Base-by-base conservation (phyloP, 169 alveolate genomes). In the Fabrea salina region DNA sequence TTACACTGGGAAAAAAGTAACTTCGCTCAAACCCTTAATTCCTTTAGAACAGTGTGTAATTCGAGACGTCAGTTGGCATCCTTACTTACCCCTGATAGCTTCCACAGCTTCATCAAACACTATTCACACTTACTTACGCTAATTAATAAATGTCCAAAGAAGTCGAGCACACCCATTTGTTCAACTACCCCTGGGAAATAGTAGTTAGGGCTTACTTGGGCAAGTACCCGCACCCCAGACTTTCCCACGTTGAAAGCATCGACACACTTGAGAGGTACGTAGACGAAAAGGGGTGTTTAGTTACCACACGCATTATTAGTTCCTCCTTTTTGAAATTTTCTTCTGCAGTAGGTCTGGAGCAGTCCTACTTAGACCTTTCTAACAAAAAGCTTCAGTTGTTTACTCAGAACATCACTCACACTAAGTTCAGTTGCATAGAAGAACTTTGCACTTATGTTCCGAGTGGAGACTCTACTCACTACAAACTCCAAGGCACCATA, bases 11-110 rank as follows among this genome's bases (percentile, higher is more conserved):
- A 74, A 54, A 37, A 74, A 47, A 19, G 72, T 74, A 37, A 16
- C 25, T n/a, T 13, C 22, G 0, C 58, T 74, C 16, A 22, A 56
- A 53, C 7, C 1, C n/a, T 2, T n/a, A 8, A 41, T 53, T 50
- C 16, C 49, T 16, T 25, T 30, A 25, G 79, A 43, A 47, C 44
- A 43, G 25, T 27, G 35, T 0, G 30, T 27, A 25, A 19, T 30
- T 5, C 68, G 92, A 58, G 92, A 86, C 61, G 66, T 86, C 3
- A 74, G 88, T 35, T 86, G 92, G 92, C 92, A 86, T 61, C 92
- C 92, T 8, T 22, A 72, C n/a, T 33, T 57, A 30, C 92, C 92
- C 6, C 30, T 79, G 54, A 51, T 82, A 3, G 86, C 89, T 19
- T 57, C 92, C 2, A 82, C 92, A 13, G 56, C 79, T n/a, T 81